Evolutionary conservation across 805 yeast species (phyloP).

Genomic region (Wickerhamiella nectarea): DNA sequence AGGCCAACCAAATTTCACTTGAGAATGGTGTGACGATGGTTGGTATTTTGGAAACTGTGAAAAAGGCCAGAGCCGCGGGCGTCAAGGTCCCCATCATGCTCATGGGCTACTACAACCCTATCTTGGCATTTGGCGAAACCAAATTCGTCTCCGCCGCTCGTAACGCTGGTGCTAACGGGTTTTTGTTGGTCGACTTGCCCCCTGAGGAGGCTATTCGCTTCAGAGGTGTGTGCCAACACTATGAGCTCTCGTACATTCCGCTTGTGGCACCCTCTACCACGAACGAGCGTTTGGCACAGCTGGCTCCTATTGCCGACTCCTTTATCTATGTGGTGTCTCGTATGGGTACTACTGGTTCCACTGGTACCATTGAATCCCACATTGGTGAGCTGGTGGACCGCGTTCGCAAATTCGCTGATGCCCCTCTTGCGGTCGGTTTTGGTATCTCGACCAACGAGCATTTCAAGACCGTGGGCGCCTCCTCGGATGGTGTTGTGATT

Average conservation of each 20-base stretch:
- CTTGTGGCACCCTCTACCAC: constrained; percentile 95
- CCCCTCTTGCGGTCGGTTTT: constrained; percentile 89
- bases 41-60: constrained; percentile 56
- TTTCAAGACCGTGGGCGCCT: constrained; percentile 58
- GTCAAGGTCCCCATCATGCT: constrained; percentile 78
- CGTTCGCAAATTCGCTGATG: constrained; percentile 61
- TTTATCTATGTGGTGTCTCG: constrained; percentile 92
- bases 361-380: constrained; percentile 46
- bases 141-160: constrained; percentile 65
- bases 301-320: constrained; percentile 82
- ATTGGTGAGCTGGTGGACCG: constrained; percentile 56
- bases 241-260: constrained; percentile 77
- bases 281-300: constrained; percentile 65
- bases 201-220: constrained; percentile 93
- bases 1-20: constrained; percentile 63
- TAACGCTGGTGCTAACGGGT: constrained; percentile 88
- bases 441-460: constrained; percentile 94
- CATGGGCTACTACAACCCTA: constrained; percentile 98
- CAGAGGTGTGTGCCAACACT: constrained; percentile 52
- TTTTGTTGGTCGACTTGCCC: constrained; percentile 87
- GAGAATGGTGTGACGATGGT: constrained; percentile 66
- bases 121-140: constrained; percentile 78
- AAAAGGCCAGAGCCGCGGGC: constrained; percentile 65
- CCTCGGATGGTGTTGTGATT: constrained; percentile 92
- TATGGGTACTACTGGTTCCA: constrained; percentile 96